Conservation (phyloP, 2,329 filamentous ascomycete genomes). For the Tolypocladium capitatum region DNA sequence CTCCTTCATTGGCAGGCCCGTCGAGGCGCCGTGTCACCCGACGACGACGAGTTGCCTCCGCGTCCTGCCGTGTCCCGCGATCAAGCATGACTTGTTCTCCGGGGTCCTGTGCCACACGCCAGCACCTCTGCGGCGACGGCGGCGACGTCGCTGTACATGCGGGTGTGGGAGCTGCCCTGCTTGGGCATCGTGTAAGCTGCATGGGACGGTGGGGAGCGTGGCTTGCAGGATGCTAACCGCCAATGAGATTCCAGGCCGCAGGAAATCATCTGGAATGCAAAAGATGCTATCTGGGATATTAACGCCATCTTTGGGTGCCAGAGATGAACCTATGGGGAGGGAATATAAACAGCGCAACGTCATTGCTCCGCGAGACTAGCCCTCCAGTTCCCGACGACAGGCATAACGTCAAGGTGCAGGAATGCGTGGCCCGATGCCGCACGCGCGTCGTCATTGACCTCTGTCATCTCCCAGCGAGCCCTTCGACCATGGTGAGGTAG, state of each 20-base stretch:
- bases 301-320: neutral
- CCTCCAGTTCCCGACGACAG: neutral
- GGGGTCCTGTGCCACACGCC: neutral
- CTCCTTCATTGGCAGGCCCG: slow-evolving; percentile 11
- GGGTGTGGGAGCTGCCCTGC: neutral
- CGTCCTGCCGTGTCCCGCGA: slow-evolving; percentile 1
- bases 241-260: neutral
- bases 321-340: neutral
- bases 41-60: neutral
- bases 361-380: neutral
- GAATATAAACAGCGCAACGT: neutral
- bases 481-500: neutral
- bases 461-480: neutral
- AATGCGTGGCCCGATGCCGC: neutral
- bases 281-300: neutral
- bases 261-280: neutral
- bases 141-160: neutral
- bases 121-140: neutral
- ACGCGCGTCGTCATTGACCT: neutral
- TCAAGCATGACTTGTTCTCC: neutral
- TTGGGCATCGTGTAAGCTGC: neutral
- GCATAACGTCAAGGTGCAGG: neutral
- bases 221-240: neutral
- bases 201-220: neutral
- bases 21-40: neutral